Evolutionary conservation across 2,329 filamentous ascomycete genomes (phyloP).

Genomic region (Rosellinia necatrix): DNA sequence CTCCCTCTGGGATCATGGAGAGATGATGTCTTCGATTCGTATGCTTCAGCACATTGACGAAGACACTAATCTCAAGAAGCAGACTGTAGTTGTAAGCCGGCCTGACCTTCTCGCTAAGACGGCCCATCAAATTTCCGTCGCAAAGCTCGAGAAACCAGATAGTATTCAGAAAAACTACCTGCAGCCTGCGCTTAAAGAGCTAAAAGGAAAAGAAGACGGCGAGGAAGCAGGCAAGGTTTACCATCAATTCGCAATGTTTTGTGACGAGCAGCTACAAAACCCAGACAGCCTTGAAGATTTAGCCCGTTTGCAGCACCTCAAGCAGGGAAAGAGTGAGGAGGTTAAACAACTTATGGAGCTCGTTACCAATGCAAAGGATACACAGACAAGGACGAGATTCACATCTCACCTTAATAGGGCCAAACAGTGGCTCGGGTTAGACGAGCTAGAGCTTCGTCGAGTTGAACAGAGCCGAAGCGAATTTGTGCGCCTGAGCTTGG

Average conservation of each 20-base stretch:
- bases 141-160: constrained; percentile 87
- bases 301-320: constrained; percentile 76
- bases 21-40: constrained; percentile 84
- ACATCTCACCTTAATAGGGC: constrained; percentile 70
- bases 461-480: constrained; percentile 76
- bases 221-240: constrained; percentile 85
- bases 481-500: constrained; percentile 85
- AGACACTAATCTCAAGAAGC: constrained; percentile 64
- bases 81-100: constrained; percentile 72
- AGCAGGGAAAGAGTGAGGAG: constrained; percentile 80
- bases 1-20: constrained; percentile 92
- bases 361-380: constrained; percentile 54
- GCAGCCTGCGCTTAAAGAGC: constrained; percentile 78
- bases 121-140: constrained; percentile 86
- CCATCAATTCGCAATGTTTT: constrained; percentile 93
- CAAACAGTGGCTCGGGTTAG: constrained; percentile 88
- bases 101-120: constrained; percentile 85
- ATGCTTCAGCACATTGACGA: constrained; percentile 79
- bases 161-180: constrained; percentile 87
- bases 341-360: constrained; percentile 72
- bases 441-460: constrained; percentile 82
- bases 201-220: constrained; percentile 70
- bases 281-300: constrained; percentile 84
- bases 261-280: constrained; percentile 90
- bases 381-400: constrained; percentile 60